These are phyloP conservation scores for Colletotrichum sidae DNA, from an alignment of 2,329 filamentous ascomycete genomes.

Conservation along the genomic window DNA sequence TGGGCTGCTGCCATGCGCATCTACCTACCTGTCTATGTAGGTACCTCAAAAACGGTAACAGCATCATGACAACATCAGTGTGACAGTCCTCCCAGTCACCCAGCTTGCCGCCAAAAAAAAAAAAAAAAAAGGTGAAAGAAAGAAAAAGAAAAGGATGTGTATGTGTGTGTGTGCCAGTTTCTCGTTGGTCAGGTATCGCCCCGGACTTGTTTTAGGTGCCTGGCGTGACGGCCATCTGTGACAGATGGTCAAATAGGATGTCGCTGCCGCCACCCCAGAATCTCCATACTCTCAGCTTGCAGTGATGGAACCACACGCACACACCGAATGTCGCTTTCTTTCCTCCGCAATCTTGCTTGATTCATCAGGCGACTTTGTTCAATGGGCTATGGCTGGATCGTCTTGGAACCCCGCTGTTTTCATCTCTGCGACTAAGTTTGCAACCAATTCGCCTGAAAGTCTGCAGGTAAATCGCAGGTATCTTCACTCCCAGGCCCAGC, in stretches of 20 bases:
- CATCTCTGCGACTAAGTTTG: constrained; percentile 22
- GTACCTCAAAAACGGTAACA: too few relatives aligned
- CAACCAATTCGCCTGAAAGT: not conserved
- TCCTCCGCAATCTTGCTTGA: constrained; percentile 14
- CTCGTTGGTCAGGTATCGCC: too few relatives aligned
- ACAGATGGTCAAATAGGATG: constrained; percentile 2
- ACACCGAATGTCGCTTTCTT: constrained; percentile 23
- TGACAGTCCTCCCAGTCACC: too few relatives aligned
- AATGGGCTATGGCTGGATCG: constrained; percentile 15
- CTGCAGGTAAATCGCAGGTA: constrained; percentile 2
- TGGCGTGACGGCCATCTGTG: too few relatives aligned
- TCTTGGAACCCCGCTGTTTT: constrained; percentile 19
- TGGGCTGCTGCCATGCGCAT: too few relatives aligned
- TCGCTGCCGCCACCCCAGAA: constrained; percentile 11
- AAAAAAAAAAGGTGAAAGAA: too few relatives aligned
- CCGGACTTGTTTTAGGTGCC: too few relatives aligned
- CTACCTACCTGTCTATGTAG: too few relatives aligned
- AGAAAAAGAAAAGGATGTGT: too few relatives aligned
- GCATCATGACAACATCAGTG: too few relatives aligned
- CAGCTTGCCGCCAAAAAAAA: too few relatives aligned
- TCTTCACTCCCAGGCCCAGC: not conserved
- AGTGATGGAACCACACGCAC: constrained; percentile 29
- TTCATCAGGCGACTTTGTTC: constrained; percentile 27
- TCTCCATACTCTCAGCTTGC: constrained; percentile 29
- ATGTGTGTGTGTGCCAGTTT: too few relatives aligned